These are phyloP conservation scores for Hibiscus mutabilis DNA, from an alignment of 345 rosid species.

Conservation along the genomic window DNA sequence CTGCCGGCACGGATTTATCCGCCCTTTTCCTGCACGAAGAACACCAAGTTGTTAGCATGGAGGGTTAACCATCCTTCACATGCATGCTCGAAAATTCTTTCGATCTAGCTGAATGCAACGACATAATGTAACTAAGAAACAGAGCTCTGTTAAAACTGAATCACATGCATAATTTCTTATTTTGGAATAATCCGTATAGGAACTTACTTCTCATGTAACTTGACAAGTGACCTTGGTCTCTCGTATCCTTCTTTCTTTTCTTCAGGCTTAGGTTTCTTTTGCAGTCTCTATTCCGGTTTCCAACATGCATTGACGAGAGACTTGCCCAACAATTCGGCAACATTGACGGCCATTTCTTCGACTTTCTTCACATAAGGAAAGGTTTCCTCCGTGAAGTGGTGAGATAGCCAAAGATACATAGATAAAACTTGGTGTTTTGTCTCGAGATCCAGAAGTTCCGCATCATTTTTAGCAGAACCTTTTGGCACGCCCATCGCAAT, in stretches of 20 bases:
- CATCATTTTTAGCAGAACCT: conserved; percentile 72
- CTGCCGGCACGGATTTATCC: background rate
- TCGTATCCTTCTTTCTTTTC: conserved; percentile 39
- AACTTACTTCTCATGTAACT: conserved; percentile 35
- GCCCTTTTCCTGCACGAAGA: background rate
- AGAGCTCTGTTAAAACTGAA: background rate
- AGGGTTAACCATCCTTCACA: background rate
- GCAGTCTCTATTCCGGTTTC: conserved; percentile 66
- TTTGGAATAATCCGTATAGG: background rate
- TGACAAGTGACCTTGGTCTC: conserved; percentile 59
- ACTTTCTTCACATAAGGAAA: conserved; percentile 71
- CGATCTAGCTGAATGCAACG: background rate
- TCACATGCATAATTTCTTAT: background rate
- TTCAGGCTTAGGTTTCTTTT: conserved; percentile 32
- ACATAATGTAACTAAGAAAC: background rate
- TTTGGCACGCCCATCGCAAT: conserved; percentile 91
- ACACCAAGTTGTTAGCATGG: background rate
- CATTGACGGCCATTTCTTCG: conserved; percentile 72
- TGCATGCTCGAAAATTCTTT: background rate
- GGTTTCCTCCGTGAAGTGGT: conserved; percentile 63
- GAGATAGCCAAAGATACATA: conserved; percentile 84
- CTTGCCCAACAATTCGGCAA: conserved; percentile 77
- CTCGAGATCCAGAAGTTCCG: conserved; percentile 81
- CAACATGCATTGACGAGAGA: conserved; percentile 64
- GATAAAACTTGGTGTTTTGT: conserved; percentile 80